A percentile compares a stretch with the other conserved stretches of the same genome.
These are phyloP conservation scores for Pseudogymnoascus sp. DNA, from an alignment of 2,329 filamentous ascomycete species.

Conservation along the genomic window DNA sequence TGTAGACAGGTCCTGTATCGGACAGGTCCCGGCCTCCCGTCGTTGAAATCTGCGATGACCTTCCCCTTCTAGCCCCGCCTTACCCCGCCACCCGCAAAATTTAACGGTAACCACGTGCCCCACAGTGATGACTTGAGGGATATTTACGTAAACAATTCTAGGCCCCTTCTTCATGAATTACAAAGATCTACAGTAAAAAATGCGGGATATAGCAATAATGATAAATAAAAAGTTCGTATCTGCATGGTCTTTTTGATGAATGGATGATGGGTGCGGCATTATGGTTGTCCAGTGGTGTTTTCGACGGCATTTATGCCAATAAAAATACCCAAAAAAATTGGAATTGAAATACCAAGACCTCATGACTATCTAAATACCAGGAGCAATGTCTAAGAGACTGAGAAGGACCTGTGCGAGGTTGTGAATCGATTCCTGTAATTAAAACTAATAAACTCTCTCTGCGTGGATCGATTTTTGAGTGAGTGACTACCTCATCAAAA, in stretches of 20 bases:
- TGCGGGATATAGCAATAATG: not conserved
- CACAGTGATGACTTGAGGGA: conserved; percentile 2
- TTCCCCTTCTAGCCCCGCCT: not conserved
- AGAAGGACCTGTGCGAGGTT: not conserved
- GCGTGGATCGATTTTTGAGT: not conserved
- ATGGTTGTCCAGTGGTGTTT: not conserved
- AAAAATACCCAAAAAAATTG: not conserved
- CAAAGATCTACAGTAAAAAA: not conserved
- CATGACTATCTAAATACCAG: not conserved
- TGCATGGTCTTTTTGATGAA: not conserved
- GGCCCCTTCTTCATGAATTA: not conserved
- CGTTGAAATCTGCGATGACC: conserved; percentile 3
- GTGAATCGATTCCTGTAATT: not conserved
- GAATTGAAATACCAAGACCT: not conserved
- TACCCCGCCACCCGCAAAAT: conserved; percentile 2
- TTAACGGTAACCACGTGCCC: not conserved
- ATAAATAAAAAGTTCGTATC: not conserved
- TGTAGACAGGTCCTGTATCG: not conserved
- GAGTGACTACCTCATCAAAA: not conserved
- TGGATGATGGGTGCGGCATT: not conserved
- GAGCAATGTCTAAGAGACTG: not conserved
- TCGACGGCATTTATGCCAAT: too few species aligned
- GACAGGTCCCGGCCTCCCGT: not conserved
- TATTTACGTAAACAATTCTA: conserved; percentile 3
- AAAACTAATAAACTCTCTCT: not conserved